Evolutionary conservation across 23 red algal species (phyloP), one percentile per base, ranked within the genome.

Genomic region (Gracilaria caudata): DNA sequence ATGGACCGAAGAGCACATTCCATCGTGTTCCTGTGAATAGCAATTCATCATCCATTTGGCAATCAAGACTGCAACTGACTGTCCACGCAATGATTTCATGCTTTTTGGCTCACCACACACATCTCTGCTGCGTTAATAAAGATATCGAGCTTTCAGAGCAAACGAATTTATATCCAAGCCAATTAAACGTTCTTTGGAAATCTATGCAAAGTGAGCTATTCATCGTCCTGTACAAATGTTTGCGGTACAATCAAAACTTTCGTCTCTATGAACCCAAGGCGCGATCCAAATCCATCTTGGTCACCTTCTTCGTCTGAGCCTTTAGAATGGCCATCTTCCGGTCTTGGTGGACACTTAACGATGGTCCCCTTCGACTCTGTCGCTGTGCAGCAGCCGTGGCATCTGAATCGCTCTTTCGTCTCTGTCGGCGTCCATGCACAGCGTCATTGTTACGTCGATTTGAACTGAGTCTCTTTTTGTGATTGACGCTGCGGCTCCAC

Each of bases 261-360:
- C 57, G 57, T 61, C 10, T 57, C 64, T 65, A 86, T 1, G 82
- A 86, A 23, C 65, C 65, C 26, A 89, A 38, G 20, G 84, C 54
- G 24, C 55, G 60, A 51, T 89, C 84, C 21, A 89, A 14, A 68
- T 89, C 84, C 68, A 64, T 44, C 54, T 54, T 56, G 19, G 84
- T 89, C 17, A 79, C 40, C 71, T 78, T 78, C 56, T 68, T 89
- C 23, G 68, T 68, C 55, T 66, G 71, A 7, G 72, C 84, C 53
- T 89, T 89, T 33, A 56, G 66, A 89, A 89, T 89, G 29, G 82
- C 82, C 10, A 55, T 58, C 29, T 63, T 80, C 28, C 26, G 34
- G n/a, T 72, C 46, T 33, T 72, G 43, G 25, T 75, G 70, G 14
- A 86, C 82, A 1, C 66, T 45, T 10, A 73, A 66, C 35, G 60